Evolutionary conservation across 352 stramenopile species (phyloP), one percentile per base, ranked within the genome.

Genomic region (Peronospora belbahrii): DNA sequence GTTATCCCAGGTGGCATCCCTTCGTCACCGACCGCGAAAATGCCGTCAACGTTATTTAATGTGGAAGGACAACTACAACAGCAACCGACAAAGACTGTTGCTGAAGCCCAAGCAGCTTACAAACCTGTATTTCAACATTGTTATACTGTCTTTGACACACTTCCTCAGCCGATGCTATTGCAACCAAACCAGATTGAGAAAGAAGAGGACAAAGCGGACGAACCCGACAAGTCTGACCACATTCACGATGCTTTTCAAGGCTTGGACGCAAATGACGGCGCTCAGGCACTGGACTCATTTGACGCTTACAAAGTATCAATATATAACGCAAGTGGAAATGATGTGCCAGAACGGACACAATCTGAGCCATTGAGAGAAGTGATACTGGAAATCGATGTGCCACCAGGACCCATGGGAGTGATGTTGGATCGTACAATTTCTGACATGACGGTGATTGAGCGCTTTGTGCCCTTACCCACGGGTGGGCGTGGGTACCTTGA

Each of bases 201-300:
- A 45, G 39, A 57, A 42, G 47, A 60, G 25, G 33, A 50, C 30
- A 54, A 65, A 18, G 53, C 70, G 24, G 42, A 68, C n/a, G 49
- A 73, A 46, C 40, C 20, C 13, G 28, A 51, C 20, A 23, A 66
- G 3, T 59, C 60, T 6, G 81, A 93, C 46, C 74, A 66, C 13
- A 88, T 93, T 58, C 75, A 88, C 42, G 81, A 89, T 54, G 76
- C 81, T 0, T 93, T 93, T 34, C 76, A 89, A 77, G 81, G 69
- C 14, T 52, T 77, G 39, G 65, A 70, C 25, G 63, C 54, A n/a
- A 62, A 75, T n/a, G 59, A 83, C 31, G 50, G 63, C 0, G 56
- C 49, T 2, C 48, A 73, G 53, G 56, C 60, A 23, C 40, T 78
- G 3, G 56, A 74, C 36, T 52, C 54, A 7, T 61, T 67, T 11